phyloP scores from a whole-genome alignment of 78 protist genomes.

The Bodo saltans region DNA sequence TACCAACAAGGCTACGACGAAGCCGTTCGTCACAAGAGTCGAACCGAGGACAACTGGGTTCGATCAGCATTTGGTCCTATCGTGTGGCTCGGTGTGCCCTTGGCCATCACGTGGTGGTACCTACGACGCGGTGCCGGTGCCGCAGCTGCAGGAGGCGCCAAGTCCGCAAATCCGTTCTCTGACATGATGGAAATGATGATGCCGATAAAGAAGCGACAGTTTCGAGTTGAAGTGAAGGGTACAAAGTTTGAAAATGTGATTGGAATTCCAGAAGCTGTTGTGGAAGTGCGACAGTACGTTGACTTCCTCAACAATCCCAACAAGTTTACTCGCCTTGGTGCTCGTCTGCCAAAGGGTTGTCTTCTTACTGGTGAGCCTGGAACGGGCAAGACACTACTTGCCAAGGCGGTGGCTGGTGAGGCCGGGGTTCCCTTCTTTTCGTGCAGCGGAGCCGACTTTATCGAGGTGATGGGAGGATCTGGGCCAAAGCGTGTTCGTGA shows the following conservation, averaged over 20 bases:
- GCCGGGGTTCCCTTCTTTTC: conserved; percentile 91
- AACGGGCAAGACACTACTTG: conserved; percentile 90
- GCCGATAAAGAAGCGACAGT: not conserved
- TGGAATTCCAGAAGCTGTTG: conserved; percentile 83
- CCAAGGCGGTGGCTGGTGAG: conserved; percentile 92
- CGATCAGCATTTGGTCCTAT: not conserved
- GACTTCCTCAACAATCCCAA: conserved; percentile 84
- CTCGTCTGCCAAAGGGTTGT: conserved; percentile 81
- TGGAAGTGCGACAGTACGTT: conserved; percentile 82
- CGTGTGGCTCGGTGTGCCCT: not conserved
- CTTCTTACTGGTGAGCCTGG: conserved; percentile 95
- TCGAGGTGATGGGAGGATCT: conserved; percentile 95
- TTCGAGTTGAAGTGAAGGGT: not conserved
- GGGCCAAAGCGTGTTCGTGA: conserved; percentile 87
- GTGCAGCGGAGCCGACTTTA: conserved; percentile 90
- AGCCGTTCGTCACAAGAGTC: not conserved
- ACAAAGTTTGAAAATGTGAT: conserved; percentile 67
- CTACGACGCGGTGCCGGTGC: not conserved
- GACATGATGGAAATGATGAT: not conserved
- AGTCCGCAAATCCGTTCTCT: not conserved
- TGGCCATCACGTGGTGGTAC: not conserved
- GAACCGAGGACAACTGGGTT: not conserved
- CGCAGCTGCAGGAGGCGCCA: not conserved
- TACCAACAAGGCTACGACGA: not conserved
- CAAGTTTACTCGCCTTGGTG: conserved; percentile 70